Conservation (phyloP, 1,284 basidiomycete species). For the Golubevia pallescens region DNA sequence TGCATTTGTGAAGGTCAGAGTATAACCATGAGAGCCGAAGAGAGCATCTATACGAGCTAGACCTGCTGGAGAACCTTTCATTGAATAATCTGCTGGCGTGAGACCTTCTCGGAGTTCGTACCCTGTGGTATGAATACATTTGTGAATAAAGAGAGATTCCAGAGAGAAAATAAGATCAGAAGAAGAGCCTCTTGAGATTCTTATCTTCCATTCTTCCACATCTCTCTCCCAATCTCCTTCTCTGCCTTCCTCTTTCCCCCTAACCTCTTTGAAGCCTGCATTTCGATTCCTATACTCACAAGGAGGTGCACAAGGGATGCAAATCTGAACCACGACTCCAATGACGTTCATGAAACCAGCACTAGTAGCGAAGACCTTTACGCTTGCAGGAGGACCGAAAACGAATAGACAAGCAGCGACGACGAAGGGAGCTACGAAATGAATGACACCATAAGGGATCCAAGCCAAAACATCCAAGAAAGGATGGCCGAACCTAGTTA, state of each 20-base stretch:
- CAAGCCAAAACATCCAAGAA: slow-evolving; percentile 56
- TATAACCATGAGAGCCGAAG: slow-evolving; percentile 55
- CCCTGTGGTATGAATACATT: slow-evolving; percentile 14
- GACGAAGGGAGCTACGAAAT: slow-evolving; percentile 59
- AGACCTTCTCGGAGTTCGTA: slow-evolving; percentile 62
- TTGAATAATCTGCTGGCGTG: slow-evolving; percentile 56
- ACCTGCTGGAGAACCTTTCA: slow-evolving; percentile 60
- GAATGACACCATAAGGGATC: slow-evolving; percentile 60
- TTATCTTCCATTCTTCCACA: no score
- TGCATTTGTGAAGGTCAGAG: slow-evolving; percentile 56
- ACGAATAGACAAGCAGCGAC: slow-evolving; percentile 59
- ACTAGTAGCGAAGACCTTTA: slow-evolving; percentile 55
- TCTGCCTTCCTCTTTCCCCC: background rate
- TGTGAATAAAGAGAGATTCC: slow-evolving; percentile 1
- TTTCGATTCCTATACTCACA: slow-evolving; percentile 20
- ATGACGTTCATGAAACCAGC: slow-evolving; percentile 61
- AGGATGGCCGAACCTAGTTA: slow-evolving; percentile 58
- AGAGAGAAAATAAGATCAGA: background rate
- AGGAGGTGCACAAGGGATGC: slow-evolving; percentile 58
- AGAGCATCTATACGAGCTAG: slow-evolving; percentile 58
- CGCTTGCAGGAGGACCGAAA: slow-evolving; percentile 50
- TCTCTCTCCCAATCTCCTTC: background rate
- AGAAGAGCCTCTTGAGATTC: background rate
- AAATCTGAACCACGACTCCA: slow-evolving; percentile 57
- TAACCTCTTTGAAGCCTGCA: background rate